Percentiles rank a stretch among this genome's conserved stretches.
phyloP scores from a whole-genome alignment of 371 early-diverging fungal species.

The Astathelohania contejeani region DNA sequence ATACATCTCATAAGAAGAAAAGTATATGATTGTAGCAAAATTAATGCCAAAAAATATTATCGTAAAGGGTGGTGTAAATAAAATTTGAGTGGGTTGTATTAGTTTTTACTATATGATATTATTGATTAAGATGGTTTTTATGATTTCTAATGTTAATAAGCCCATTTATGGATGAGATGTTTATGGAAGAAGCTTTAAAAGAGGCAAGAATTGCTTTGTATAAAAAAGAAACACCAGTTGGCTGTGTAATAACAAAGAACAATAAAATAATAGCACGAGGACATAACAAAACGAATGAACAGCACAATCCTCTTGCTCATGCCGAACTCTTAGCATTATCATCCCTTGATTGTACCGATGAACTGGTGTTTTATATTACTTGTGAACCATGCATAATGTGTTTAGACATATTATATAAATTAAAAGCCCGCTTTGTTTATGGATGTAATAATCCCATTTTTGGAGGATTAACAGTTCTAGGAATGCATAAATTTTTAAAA shows the following conservation, averaged over 20 bases:
- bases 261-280: conserved; percentile 26
- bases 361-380: conserved; percentile 46
- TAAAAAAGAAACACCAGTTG: conserved; percentile 50
- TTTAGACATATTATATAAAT: conserved; percentile 29
- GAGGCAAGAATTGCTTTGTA: conserved; percentile 38
- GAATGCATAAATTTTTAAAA: not conserved
- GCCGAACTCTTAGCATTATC: conserved; percentile 41
- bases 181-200: conserved; percentile 40
- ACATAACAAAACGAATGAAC: conserved; percentile 49
- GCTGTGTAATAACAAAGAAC: conserved; percentile 43
- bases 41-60: too few species aligned
- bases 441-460: conserved; percentile 48
- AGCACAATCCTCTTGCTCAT: conserved; percentile 46
- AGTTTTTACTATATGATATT: too few species aligned
- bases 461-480: conserved; percentile 40
- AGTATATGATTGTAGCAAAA: too few species aligned
- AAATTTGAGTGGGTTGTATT: too few species aligned
- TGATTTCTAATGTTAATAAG: too few species aligned
- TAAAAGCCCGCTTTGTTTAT: conserved; percentile 29
- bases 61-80: too few species aligned
- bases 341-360: not conserved
- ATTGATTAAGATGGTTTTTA: too few species aligned
- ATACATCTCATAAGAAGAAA: too few species aligned
- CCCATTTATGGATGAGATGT: too few species aligned
- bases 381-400: conserved; percentile 53